These are phyloP conservation scores for Silene vulgaris DNA, from an alignment of 179 eudicot species.

Conservation along the genomic window DNA sequence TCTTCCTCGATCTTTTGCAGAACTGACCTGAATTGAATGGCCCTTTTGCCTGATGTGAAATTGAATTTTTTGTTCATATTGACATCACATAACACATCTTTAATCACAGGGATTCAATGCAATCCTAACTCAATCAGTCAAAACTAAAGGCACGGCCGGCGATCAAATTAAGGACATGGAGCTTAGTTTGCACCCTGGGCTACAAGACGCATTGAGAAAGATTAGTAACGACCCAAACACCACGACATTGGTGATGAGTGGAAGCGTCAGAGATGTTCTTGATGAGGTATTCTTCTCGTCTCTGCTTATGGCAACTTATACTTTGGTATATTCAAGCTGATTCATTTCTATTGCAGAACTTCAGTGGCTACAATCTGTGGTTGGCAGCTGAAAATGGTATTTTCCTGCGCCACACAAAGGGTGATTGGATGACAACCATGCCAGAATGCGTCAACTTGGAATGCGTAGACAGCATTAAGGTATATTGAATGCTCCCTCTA, in stretches of 20 bases:
- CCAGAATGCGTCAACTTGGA: slow-evolving; percentile 70
- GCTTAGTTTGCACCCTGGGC: slow-evolving; percentile 52
- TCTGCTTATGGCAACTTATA: background rate
- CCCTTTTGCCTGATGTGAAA: background rate
- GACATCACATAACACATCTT: background rate
- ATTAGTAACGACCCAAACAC: slow-evolving; percentile 59
- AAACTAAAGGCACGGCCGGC: slow-evolving; percentile 15
- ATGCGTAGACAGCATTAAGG: slow-evolving; percentile 79
- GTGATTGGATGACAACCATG: slow-evolving; percentile 76
- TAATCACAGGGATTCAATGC: slow-evolving; percentile 33
- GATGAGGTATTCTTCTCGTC: slow-evolving; percentile 42
- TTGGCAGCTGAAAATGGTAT: slow-evolving; percentile 87
- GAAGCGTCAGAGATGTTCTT: slow-evolving; percentile 50
- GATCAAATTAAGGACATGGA: slow-evolving; percentile 41
- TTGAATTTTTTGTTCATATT: background rate
- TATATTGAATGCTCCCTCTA: slow-evolving; percentile 10
- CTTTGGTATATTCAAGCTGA: background rate
- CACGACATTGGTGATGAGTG: slow-evolving; percentile 56
- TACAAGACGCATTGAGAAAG: slow-evolving; percentile 44
- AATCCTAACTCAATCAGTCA: slow-evolving; percentile 29
- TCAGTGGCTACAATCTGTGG: slow-evolving; percentile 63
- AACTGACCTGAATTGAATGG: background rate
- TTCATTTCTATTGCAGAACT: slow-evolving; percentile 46
- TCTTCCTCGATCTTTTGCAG: background rate
- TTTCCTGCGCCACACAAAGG: slow-evolving; percentile 58